Evolutionary conservation across 306 rosid species (phyloP), one percentile per base, ranked within the genome.

Genomic region (Cucumis melo): DNA sequence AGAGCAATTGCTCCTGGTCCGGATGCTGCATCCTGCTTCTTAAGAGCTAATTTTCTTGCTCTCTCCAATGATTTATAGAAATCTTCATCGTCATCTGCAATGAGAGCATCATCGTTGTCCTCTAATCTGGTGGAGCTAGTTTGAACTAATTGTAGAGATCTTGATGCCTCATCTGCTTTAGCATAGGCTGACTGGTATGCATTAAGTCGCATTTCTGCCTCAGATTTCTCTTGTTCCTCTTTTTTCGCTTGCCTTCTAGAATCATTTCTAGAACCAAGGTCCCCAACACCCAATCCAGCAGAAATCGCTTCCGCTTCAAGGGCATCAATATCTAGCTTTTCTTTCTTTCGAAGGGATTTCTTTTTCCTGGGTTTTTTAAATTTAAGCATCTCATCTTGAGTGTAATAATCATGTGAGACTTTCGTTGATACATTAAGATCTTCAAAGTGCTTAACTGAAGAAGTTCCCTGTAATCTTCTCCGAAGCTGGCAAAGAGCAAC

Each of bases 261-360:
- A 87, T 87, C 87, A 64, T 85, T 92, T 79, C 97, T 87, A 80
- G 97, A 85, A 86, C 99, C 99, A 73, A 88, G 97, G 79, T 94
- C 99, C 50, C 90, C 88, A 78, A 57, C 89, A 82, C 99, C 99
- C 84, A 94, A 83, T 79, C 99, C 99, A 42, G 93, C 84, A 86
- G 96, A 84, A 65, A 89, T 73, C 67, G 99, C 99, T 83, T 94
- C 99, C 42, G 93, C 93, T 88, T 92, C 97, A 82, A 94, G 97
- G 80, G 96, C 95, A 77, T 86, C 90, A 62, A 92, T 61, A 82
- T 94, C 99, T 54, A 94, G 89, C 88, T 90, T 94, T 79, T 92
- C 99, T 82, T 86, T 94, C 86, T 92, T 94, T 65, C 96, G 89
- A 78, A 94, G 82, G 81, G 97, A 81, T 79, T 94, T 94, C 82